Percentiles rank a stretch among this genome's conserved stretches.
Conservation (phyloP, 1,284 basidiomycete species). For the Earliella scabrosa region DNA sequence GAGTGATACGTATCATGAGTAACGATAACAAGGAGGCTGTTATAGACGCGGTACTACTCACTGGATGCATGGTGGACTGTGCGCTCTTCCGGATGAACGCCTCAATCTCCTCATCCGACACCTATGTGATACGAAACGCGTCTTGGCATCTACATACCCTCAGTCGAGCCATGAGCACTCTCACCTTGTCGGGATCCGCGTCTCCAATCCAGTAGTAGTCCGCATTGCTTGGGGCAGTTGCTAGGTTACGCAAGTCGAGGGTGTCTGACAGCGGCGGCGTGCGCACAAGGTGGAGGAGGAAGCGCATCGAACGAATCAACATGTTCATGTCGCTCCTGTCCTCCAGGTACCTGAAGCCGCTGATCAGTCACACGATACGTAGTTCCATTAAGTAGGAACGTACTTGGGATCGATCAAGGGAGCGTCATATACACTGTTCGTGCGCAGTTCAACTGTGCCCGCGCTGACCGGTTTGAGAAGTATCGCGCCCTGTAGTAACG, state of each 20-base stretch:
- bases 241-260: constrained; percentile 31
- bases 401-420: constrained; percentile 47
- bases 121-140: constrained; percentile 9
- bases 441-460: constrained; percentile 41
- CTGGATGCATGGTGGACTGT: constrained; percentile 41
- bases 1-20: too few relatives aligned
- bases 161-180: background rate
- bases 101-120: constrained; percentile 39
- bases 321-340: constrained; percentile 31
- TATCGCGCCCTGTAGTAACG: constrained; percentile 27
- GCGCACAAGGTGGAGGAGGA: constrained; percentile 29
- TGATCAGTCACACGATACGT: background rate
- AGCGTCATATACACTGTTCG: constrained; percentile 39
- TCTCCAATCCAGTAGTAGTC: constrained; percentile 33
- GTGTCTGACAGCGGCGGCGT: constrained; percentile 32
- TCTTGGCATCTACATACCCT: too few relatives aligned
- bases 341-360: constrained; percentile 24
- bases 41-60: constrained; percentile 19
- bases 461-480: constrained; percentile 32
- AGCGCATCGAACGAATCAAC: constrained; percentile 33
- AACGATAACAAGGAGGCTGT: too few relatives aligned
- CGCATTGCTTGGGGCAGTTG: constrained; percentile 8
- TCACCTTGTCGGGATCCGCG: constrained; percentile 30
- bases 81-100: constrained; percentile 33
- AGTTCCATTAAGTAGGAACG: constrained; percentile 11